phyloP scores from a whole-genome alignment of 2,329 filamentous ascomycete genomes.

The Aspergillus japonicus region DNA sequence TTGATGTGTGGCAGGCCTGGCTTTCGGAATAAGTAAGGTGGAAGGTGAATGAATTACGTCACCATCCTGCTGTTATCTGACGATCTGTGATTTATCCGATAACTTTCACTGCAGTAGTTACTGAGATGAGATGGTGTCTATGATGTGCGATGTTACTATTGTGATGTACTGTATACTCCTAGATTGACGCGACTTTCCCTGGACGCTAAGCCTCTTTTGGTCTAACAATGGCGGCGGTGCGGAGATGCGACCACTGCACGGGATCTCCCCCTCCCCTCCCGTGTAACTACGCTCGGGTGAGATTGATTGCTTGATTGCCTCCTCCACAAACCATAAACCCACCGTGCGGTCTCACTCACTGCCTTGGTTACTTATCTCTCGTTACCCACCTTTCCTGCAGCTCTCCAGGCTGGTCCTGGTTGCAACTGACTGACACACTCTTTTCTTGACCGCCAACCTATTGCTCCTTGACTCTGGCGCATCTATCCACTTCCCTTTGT shows the following conservation, averaged over 20 bases:
- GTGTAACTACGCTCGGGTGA: background rate
- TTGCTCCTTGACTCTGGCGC: conserved; percentile 12
- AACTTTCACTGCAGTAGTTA: too few species aligned
- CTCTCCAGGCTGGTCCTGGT: conserved; percentile 37
- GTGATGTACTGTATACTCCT: too few species aligned
- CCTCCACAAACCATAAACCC: conserved; percentile 3
- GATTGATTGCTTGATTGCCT: conserved; percentile 1
- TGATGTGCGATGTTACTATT: too few species aligned
- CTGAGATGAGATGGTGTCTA: too few species aligned
- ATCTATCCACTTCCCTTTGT: conserved; percentile 12
- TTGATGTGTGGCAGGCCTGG: background rate
- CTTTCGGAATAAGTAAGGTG: background rate
- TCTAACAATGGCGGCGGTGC: conserved; percentile 2
- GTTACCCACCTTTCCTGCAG: conserved; percentile 7
- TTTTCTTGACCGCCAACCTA: conserved; percentile 7
- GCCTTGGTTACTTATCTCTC: conserved; percentile 1
- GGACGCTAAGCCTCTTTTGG: too few species aligned
- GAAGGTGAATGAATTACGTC: background rate
- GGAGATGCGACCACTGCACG: conserved; percentile 4
- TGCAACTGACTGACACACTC: conserved; percentile 12
- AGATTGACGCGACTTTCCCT: too few species aligned
- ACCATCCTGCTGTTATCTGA: background rate
- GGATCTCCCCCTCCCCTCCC: conserved; percentile 9
- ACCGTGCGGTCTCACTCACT: background rate
- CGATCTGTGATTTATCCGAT: background rate